Evolutionary conservation across 1,284 basidiomycete genomes (phyloP).

Genomic region (Waitea zeae): DNA sequence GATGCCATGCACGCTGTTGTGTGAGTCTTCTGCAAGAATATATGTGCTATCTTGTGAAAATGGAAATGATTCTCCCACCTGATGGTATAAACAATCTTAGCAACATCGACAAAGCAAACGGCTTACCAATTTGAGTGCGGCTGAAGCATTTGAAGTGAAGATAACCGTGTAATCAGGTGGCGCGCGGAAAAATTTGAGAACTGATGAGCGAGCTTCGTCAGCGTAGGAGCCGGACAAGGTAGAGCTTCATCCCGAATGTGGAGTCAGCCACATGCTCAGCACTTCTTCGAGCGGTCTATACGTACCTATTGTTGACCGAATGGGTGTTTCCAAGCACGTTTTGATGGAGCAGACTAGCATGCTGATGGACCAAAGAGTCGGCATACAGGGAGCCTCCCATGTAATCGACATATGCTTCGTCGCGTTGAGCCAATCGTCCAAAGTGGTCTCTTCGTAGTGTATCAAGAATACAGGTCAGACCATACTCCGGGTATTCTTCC

Average conservation of each 20-base stretch:
- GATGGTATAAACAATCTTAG: too few relatives aligned
- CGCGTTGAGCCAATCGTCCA: slow-evolving; percentile 36
- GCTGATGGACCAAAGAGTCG: slow-evolving; percentile 52
- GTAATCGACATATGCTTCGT: slow-evolving; percentile 66
- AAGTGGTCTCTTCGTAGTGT: slow-evolving; percentile 56
- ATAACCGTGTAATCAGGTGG: slow-evolving; percentile 65
- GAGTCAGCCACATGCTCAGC: too few relatives aligned
- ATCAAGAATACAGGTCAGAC: slow-evolving; percentile 31
- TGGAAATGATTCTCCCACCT: slow-evolving; percentile 66
- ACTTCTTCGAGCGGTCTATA: too few relatives aligned
- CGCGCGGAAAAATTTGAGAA: slow-evolving; percentile 59
- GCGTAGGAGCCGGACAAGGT: slow-evolving; percentile 49
- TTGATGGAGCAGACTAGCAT: slow-evolving; percentile 45
- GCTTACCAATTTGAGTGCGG: slow-evolving; percentile 65
- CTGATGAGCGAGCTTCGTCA: slow-evolving; percentile 46
- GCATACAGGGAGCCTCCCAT: slow-evolving; percentile 70
- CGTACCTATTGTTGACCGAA: slow-evolving; percentile 65
- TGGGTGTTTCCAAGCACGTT: slow-evolving; percentile 68
- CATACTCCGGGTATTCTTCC: slow-evolving; percentile 20
- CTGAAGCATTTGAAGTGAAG: slow-evolving; percentile 69
- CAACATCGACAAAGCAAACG: too few relatives aligned
- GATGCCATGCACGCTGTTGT: slow-evolving; percentile 76
- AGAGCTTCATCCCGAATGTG: slow-evolving; percentile 32
- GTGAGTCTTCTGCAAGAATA: slow-evolving; percentile 56
- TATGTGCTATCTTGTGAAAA: slow-evolving; percentile 38